Evolutionary conservation across 2,329 filamentous ascomycete genomes (phyloP), one percentile per base, ranked within the genome.

Genomic region (Phyllosticta ampelicida): DNA sequence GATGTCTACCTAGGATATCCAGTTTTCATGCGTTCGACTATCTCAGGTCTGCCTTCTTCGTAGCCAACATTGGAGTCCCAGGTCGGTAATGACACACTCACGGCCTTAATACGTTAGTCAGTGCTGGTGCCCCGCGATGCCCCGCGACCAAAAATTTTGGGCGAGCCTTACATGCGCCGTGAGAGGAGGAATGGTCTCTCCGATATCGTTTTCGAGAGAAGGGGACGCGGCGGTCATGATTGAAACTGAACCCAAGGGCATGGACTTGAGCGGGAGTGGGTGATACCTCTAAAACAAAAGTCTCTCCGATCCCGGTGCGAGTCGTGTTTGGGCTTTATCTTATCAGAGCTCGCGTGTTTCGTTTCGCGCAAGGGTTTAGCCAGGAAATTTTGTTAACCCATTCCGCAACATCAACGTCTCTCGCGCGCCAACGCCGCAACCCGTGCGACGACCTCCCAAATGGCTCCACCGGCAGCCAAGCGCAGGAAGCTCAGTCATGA

Each of bases 51-150:
- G 54, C 90, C 92, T 72, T 99, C 90, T 72, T 99, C 94, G 68
- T 99, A 99, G 48, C 84, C 92, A 48, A 99, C 79, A 67, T 95
- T 97, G 63, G 90, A 80, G 63, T 80, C 80, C 94, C 94, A 99
- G 74, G 90, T 95, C 48, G 94, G 94, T 23, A 99, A 77, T 16
- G 94, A 97, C 49, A 97, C 92, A 71, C 92, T 97, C 63, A 97
- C 89, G 63, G 92, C 94, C 91, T 96, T 63, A 48, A 13, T 30
- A 49, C 51, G 51, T 62, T 65, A 65, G 67, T 26, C 36, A 44
- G 36, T 44, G 36, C 16, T 44, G 13, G 36, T 18, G 36, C 36
- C 36, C 36, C 36, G 36, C 36, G 36, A n/a, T 8, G 36, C 36
- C 36, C 36, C 36, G 36, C 36, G 36, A 8, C 16, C 16, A 44